Conservation (phyloP, 352 stramenopile species). For the Phytopythium kandeliae region DNA sequence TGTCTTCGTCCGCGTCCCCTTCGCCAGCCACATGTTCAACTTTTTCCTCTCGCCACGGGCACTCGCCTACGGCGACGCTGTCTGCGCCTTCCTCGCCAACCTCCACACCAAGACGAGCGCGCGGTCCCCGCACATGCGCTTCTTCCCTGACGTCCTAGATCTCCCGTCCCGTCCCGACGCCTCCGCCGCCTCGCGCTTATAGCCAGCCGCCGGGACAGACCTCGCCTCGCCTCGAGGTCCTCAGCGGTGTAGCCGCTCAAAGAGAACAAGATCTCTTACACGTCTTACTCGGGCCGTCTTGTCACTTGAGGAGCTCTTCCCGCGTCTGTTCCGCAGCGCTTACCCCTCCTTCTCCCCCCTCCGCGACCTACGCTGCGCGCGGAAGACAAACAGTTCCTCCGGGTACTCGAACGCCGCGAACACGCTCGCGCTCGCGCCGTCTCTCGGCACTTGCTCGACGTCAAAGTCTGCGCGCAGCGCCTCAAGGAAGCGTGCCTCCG, state of each 20-base stretch:
- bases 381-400: slow-evolving; percentile 39
- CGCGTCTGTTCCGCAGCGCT: neutral
- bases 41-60: slow-evolving; percentile 47
- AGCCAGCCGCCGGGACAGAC: too few relatives aligned
- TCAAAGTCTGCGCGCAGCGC: slow-evolving; percentile 21
- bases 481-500: slow-evolving; percentile 36
- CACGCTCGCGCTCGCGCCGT: slow-evolving; percentile 9
- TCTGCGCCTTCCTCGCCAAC: slow-evolving; percentile 52
- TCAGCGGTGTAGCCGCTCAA: too few relatives aligned
- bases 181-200: slow-evolving; percentile 4
- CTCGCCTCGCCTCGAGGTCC: too few relatives aligned
- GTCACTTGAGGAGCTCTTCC: neutral
- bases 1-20: slow-evolving; percentile 49
- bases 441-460: slow-evolving; percentile 13
- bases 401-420: slow-evolving; percentile 32
- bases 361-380: slow-evolving; percentile 22
- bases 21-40: slow-evolving; percentile 60
- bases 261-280: neutral
- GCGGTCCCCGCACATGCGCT: slow-evolving; percentile 17
- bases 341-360: neutral
- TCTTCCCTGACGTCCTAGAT: slow-evolving; percentile 11
- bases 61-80: slow-evolving; percentile 44
- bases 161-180: slow-evolving; percentile 7
- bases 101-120: slow-evolving; percentile 39
- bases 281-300: too few relatives aligned